Evolutionary conservation across 345 rosid genomes (phyloP).

Genomic region (Turnera subulata): DNA sequence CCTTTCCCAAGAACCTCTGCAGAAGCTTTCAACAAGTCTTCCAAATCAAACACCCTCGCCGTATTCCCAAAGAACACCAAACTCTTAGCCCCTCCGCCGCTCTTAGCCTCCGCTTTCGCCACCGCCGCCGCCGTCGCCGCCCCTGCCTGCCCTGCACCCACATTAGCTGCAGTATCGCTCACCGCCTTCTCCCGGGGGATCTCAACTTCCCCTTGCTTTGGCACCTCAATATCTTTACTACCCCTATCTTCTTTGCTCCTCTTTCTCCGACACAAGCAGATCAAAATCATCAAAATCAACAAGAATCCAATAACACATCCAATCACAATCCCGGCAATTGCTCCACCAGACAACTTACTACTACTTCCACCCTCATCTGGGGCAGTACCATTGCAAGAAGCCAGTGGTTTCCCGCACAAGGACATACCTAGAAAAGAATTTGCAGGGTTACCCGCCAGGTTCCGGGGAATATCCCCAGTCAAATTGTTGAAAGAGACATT

Average conservation of each 20-base stretch:
- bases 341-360: conserved; percentile 35
- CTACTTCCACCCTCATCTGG: neutral
- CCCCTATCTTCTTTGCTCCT: conserved; percentile 9
- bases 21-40: conserved; percentile 44
- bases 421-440: conserved; percentile 30
- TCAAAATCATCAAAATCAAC: conserved; percentile 29
- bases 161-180: conserved; percentile 6
- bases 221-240: conserved; percentile 12
- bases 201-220: conserved; percentile 13
- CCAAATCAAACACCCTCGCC: conserved; percentile 30
- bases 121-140: neutral
- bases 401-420: conserved; percentile 43
- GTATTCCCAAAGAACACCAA: conserved; percentile 38
- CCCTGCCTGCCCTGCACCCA: neutral
- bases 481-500: conserved; percentile 42
- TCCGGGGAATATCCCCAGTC: conserved; percentile 32
- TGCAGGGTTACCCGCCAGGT: conserved; percentile 16
- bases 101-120: conserved; percentile 19
- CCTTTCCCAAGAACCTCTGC: conserved; percentile 53
- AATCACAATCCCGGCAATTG: conserved; percentile 41
- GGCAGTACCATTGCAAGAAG: conserved; percentile 25
- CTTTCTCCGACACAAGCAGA: conserved; percentile 32
- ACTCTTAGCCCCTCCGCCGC: conserved; percentile 18
- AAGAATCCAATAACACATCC: conserved; percentile 34
- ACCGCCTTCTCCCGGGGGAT: conserved; percentile 18